phyloP scores from a whole-genome alignment of 2,329 filamentous ascomycete genomes.

The Pseudocercospora pini-densiflorae region DNA sequence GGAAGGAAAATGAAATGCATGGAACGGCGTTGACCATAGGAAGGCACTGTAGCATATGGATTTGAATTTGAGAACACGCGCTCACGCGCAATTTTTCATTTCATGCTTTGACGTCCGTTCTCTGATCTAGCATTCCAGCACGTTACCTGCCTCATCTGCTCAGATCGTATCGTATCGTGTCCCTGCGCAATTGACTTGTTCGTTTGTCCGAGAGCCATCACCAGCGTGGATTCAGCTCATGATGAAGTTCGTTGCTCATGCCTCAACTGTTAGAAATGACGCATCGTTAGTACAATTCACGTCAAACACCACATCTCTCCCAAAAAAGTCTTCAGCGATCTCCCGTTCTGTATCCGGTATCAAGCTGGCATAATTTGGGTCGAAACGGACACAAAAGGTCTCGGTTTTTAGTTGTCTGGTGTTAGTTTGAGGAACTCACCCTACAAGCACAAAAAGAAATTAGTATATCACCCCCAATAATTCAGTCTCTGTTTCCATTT shows the following conservation, averaged over 20 bases:
- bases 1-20: no score
- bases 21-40: neutral
- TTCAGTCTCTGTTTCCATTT: no score
- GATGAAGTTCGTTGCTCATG: neutral
- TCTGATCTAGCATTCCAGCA: conserved; percentile 4
- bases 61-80: neutral
- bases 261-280: neutral
- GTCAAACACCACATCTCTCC: neutral
- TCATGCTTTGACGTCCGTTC: conserved; percentile 6
- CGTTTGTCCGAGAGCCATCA: neutral
- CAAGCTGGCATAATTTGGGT: conserved; percentile 4
- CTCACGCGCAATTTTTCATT: neutral
- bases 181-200: neutral
- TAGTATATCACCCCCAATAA: neutral
- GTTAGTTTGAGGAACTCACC: conserved; percentile 9
- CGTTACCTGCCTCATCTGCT: neutral
- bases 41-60: neutral
- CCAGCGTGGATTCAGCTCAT: conserved; percentile 7
- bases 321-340: conserved; percentile 12
- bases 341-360: neutral
- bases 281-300: conserved; percentile 12
- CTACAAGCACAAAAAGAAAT: neutral
- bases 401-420: conserved; percentile 1
- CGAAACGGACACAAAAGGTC: neutral
- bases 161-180: neutral